These are phyloP conservation scores for Rugonectria rugulosa DNA, from an alignment of 2,329 filamentous ascomycete species.

Conservation along the genomic window DNA sequence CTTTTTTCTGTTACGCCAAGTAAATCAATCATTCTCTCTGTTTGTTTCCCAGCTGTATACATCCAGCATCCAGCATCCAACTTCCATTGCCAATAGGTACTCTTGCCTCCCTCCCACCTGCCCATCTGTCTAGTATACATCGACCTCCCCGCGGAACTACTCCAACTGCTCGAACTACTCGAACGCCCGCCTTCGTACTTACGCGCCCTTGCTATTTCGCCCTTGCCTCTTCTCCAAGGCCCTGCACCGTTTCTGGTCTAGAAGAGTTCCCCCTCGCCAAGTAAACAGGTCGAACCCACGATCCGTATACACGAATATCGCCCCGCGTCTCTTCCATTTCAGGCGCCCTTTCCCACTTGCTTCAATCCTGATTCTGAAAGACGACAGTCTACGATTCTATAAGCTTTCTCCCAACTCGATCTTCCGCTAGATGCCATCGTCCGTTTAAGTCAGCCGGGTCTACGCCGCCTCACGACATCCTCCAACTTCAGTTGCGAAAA, in stretches of 20 bases:
- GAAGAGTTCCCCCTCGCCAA: conserved; percentile 18
- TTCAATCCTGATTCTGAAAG: conserved; percentile 2
- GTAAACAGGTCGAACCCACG: conserved; percentile 16
- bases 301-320: conserved; percentile 14
- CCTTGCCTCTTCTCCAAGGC: conserved; percentile 7
- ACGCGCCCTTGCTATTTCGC: conserved; percentile 10
- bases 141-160: neutral
- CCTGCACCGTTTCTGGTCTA: conserved; percentile 7
- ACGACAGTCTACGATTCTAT: neutral
- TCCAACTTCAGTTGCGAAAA: conserved; percentile 8
- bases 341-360: conserved; percentile 5
- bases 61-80: no score
- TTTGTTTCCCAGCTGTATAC: conserved; percentile 1
- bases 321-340: conserved; percentile 12
- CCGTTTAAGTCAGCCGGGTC: neutral
- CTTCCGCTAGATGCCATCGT: neutral
- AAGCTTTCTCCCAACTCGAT: neutral
- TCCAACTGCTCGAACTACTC: neutral
- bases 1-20: no score
- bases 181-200: conserved; percentile 5
- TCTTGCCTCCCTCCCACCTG: conserved; percentile 1
- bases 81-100: no score
- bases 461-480: neutral
- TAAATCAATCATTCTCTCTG: neutral
- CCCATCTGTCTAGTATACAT: neutral